Conservation (phyloP, 768 basidiomycete species). For the Tricholoma matsutake region DNA sequence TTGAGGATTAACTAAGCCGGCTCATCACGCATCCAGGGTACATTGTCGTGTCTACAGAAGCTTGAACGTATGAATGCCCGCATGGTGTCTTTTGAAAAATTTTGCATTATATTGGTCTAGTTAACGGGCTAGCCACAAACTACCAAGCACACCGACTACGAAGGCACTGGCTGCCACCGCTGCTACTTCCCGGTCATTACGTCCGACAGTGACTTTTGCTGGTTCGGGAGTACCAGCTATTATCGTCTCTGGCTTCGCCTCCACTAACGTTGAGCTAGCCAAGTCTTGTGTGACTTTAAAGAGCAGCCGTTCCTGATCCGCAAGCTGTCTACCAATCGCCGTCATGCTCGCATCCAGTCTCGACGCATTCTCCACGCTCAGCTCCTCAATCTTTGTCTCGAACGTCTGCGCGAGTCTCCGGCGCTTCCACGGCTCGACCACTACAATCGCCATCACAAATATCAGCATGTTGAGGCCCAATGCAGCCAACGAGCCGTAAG, state of each 20-base stretch:
- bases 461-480: constrained; percentile 87
- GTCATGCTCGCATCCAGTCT: constrained; percentile 47
- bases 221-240: constrained; percentile 1
- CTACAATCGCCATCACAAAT: constrained; percentile 83
- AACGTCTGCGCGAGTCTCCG: constrained; percentile 82
- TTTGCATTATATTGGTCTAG: constrained; percentile 3
- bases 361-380: constrained; percentile 52
- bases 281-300: constrained; percentile 13
- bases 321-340: constrained; percentile 46
- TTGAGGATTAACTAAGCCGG: background rate
- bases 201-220: background rate
- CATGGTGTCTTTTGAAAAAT: background rate
- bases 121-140: constrained; percentile 28
- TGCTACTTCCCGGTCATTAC: constrained; percentile 17
- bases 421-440: constrained; percentile 98
- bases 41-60: constrained; percentile 54
- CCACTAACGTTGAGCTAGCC: constrained; percentile 2
- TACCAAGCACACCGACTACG: constrained; percentile 31
- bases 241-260: constrained; percentile 3
- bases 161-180: constrained; percentile 36
- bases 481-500: constrained; percentile 86
- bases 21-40: constrained; percentile 30
- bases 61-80: constrained; percentile 27
- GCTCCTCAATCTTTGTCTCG: constrained; percentile 75
- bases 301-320: constrained; percentile 34